Conservation (phyloP, 1,284 basidiomycete genomes). For the Ceratobasidium sp. region DNA sequence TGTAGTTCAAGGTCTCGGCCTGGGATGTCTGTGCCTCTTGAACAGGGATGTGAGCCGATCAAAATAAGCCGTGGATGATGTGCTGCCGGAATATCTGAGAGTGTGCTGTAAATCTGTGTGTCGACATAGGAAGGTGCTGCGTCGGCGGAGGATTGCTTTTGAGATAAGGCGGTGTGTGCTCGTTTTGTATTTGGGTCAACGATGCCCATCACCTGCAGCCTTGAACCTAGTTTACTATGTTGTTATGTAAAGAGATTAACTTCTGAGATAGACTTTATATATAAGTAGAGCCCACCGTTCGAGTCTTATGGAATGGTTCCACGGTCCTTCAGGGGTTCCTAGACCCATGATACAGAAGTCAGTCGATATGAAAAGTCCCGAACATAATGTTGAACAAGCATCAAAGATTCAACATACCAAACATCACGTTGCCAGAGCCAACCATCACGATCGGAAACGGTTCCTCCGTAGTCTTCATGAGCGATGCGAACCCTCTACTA, state of each 20-base stretch:
- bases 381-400: not conserved
- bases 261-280: not conserved
- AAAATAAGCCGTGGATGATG: constrained; percentile 76
- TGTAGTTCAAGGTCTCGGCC: constrained; percentile 92
- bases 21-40: constrained; percentile 82
- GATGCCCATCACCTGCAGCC: constrained; percentile 94
- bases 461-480: not conserved
- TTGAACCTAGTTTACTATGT: constrained; percentile 90
- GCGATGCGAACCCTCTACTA: not conserved
- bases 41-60: constrained; percentile 94
- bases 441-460: constrained; percentile 75
- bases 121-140: constrained; percentile 89
- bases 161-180: constrained; percentile 84
- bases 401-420: constrained; percentile 67
- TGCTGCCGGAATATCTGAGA: constrained; percentile 81
- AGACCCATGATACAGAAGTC: constrained; percentile 22
- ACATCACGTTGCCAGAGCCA: constrained; percentile 96
- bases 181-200: constrained; percentile 94
- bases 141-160: constrained; percentile 95
- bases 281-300: constrained; percentile 73
- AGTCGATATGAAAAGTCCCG: not conserved
- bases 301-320: constrained; percentile 96
- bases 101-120: constrained; percentile 87
- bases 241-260: constrained; percentile 48
- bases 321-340: constrained; percentile 89